Percentiles rank a stretch among this genome's conserved stretches.
Evolutionary conservation across 2,329 filamentous ascomycete species (phyloP).

Genomic region (Calonectria henricotiae): DNA sequence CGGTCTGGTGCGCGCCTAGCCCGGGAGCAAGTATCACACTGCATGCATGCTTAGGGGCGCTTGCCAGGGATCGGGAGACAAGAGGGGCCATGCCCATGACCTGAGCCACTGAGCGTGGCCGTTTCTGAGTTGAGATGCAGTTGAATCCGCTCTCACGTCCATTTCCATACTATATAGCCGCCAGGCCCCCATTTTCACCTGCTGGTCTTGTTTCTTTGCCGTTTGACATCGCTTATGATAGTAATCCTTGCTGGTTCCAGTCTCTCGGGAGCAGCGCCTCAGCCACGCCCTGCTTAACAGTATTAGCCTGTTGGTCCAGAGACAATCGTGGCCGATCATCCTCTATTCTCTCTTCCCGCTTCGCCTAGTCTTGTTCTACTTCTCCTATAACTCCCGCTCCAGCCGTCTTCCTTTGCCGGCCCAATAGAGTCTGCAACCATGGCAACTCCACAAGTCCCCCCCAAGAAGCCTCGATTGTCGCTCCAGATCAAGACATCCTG

Average conservation of each 20-base stretch:
- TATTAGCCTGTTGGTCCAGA: constrained; percentile 45
- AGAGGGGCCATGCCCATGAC: constrained; percentile 24
- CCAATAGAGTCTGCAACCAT: constrained; percentile 52
- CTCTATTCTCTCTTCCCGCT: constrained; percentile 27
- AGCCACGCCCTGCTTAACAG: constrained; percentile 42
- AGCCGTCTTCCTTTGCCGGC: constrained; percentile 4
- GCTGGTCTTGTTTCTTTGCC: constrained; percentile 42
- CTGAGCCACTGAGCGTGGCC: constrained; percentile 36
- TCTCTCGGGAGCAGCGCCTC: constrained; percentile 46
- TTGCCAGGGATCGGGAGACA: constrained; percentile 41
- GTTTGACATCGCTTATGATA: constrained; percentile 43
- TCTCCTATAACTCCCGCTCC: constrained; percentile 26
- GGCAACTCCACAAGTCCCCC: constrained; percentile 58
- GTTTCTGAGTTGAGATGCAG: constrained; percentile 36
- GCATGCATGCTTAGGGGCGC: constrained; percentile 55
- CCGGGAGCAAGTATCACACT: constrained; percentile 51
- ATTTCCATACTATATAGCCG: constrained; percentile 52
- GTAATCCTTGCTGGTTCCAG: constrained; percentile 50
- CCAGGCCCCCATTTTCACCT: constrained; percentile 47
- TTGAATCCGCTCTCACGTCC: constrained; percentile 38
- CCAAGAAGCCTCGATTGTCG: constrained; percentile 72
- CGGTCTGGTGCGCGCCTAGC: constrained; percentile 44
- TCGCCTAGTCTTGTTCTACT: constrained; percentile 21
- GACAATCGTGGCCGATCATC: constrained; percentile 18
- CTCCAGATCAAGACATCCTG: constrained; percentile 69